Percentiles rank a stretch among this genome's conserved stretches.
Conservation (phyloP, 495 filamentous ascomycete genomes). For the Geoglossum glabrum region DNA sequence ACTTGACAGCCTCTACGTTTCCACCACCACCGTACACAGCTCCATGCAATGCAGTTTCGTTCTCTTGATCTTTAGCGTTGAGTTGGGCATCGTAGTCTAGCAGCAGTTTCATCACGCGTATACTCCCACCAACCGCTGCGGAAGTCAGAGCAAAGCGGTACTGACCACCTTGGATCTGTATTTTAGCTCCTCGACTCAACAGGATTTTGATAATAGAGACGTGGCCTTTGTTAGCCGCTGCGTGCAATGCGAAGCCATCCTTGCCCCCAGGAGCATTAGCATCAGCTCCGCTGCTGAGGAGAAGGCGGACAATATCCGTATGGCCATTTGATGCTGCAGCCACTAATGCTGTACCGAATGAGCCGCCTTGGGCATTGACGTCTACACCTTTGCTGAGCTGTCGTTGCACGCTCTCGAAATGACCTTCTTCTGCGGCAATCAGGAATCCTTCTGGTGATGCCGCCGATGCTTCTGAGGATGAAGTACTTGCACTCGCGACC, state of each 20-base stretch:
- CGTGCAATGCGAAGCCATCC: constrained; percentile 3
- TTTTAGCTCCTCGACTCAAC: not conserved
- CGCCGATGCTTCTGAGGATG: too few relatives aligned
- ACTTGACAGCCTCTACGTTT: not conserved
- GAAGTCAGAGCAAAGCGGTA: not conserved
- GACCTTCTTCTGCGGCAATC: not conserved
- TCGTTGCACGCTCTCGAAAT: not conserved
- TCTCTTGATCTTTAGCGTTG: not conserved
- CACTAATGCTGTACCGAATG: constrained; percentile 11
- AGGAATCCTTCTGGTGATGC: not conserved
- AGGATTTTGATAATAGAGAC: not conserved
- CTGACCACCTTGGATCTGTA: not conserved
- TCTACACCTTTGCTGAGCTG: not conserved
- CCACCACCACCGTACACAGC: not conserved
- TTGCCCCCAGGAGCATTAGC: not conserved
- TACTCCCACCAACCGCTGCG: not conserved
- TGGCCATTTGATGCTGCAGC: constrained; percentile 7
- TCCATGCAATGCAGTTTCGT: not conserved
- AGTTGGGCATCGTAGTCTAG: not conserved
- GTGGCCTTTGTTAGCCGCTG: constrained; percentile 9
- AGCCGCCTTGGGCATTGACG: constrained; percentile 6
- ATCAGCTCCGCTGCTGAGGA: constrained; percentile 8
- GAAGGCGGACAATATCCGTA: constrained; percentile 7
- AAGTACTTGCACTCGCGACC: too few relatives aligned
- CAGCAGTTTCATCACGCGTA: not conserved